phyloP scores from a whole-genome alignment of 306 rosid species.

The Corylus avellana region DNA sequence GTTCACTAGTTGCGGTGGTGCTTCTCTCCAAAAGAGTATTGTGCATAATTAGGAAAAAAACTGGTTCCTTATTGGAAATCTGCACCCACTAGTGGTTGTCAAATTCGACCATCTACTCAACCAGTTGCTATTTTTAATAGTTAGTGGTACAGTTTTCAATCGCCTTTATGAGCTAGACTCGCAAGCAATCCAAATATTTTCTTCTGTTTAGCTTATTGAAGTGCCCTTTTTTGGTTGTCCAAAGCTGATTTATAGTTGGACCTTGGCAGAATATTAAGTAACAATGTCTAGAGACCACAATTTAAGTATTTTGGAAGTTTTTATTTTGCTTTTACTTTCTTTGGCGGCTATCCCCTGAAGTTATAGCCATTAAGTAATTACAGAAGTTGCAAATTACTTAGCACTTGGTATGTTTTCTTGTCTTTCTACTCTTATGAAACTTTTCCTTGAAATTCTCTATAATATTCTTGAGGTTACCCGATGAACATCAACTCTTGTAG shows the following conservation, averaged over 20 bases:
- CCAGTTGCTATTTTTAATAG: no score
- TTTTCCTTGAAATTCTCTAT: background rate
- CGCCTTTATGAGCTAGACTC: background rate
- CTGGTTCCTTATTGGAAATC: background rate
- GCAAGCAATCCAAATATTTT: background rate
- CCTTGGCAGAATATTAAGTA: background rate
- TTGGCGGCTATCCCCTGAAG: background rate
- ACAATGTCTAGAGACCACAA: background rate
- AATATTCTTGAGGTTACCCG: background rate
- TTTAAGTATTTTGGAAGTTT: background rate
- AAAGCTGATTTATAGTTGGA: background rate
- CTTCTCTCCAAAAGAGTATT: background rate
- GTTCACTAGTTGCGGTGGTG: background rate
- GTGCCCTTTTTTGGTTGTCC: background rate
- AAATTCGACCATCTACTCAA: background rate
- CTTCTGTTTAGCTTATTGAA: background rate
- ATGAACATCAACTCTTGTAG: background rate
- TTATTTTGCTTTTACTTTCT: background rate
- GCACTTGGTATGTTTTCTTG: background rate
- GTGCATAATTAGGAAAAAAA: background rate
- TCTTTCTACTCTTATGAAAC: background rate
- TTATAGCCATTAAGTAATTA: background rate
- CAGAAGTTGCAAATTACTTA: conserved; percentile 1
- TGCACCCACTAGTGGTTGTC: background rate
- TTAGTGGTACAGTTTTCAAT: background rate